Evolutionary conservation across 2,329 filamentous ascomycete species (phyloP), one percentile per base, ranked within the genome.

Genomic region (Fusarium sp.): DNA sequence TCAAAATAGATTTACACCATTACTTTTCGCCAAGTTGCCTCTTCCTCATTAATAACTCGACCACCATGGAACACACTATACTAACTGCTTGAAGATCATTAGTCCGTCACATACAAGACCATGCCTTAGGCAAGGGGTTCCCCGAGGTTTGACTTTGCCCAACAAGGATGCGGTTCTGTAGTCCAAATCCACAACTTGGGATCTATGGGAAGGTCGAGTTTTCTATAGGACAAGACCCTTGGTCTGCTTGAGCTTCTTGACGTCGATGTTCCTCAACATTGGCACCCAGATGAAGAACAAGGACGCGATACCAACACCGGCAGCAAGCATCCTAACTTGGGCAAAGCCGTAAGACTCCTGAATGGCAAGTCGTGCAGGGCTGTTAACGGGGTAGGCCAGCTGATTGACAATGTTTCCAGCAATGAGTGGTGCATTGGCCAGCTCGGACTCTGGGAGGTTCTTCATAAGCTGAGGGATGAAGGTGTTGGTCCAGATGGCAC

Each of bases 301-400:
- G 8, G 57, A 69, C 58, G 79, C 76, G 61, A 81, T 70, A 4
- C 76, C 78, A 28, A 76, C 76, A 24, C 82, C 82, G n/a, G 81
- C 80, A 57, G 80, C 78, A 33, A 83, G 77, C 81, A 83, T 83
- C 38, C 78, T 71, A 18, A 79, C 81, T 79, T 88, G 86, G 9
- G 84, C 81, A 41, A 84, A 83, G 3, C 81, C 85, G 64, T 88
- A 89, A 1, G 86, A 84, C 51, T 79, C 61, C 35, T 84, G 81
- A 56, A 87, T 86, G 6, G 81, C 86, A 24, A 80, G 67, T 22
- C 86, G 78, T 28, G 80, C 82, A 0, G 81, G 77, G 12, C 75
- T 84, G 9, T 84, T 83, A 22, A 84, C 74, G 0, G 81, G 74
- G 68, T 86, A 88, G 10, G 70, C 69, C 7, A 84, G 72, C 71